A percentile compares a stretch with the other conserved stretches of the same genome.
Conservation (phyloP, 495 filamentous ascomycete species). For the Sordaria brevicollis region DNA sequence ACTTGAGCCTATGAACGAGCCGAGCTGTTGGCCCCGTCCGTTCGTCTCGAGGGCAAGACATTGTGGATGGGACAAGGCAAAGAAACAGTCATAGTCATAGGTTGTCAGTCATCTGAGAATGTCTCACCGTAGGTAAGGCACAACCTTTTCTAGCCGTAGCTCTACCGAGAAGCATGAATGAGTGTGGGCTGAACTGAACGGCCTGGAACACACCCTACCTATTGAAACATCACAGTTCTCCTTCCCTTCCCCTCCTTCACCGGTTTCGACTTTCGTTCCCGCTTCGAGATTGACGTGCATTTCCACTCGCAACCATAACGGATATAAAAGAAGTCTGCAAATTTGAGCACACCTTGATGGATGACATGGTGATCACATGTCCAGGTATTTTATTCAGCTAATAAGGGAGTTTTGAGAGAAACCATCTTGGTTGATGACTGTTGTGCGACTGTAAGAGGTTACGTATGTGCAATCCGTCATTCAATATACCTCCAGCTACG, state of each 20-base stretch:
- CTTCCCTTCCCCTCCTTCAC: not conserved
- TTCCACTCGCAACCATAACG: not conserved
- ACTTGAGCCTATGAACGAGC: not conserved
- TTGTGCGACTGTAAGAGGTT: not conserved
- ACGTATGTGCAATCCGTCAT: not conserved
- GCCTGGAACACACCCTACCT: no score
- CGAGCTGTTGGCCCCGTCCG: not conserved
- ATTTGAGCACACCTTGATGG: not conserved
- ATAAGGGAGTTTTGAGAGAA: not conserved
- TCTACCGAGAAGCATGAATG: no score
- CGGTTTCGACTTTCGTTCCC: not conserved
- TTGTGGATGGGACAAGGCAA: not conserved
- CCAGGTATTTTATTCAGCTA: not conserved
- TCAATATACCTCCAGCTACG: not conserved
- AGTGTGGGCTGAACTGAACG: not conserved
- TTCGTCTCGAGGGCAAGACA: not conserved
- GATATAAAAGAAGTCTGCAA: not conserved
- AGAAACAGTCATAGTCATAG: no score
- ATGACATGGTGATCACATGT: not conserved
- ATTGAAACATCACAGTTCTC: not conserved
- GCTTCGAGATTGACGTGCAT: not conserved
- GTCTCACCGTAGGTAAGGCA: no score
- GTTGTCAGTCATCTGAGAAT: not conserved
- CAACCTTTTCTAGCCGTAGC: no score
- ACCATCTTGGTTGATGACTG: not conserved